A percentile compares a stretch with the other conserved stretches of the same genome.
Evolutionary conservation across 164 flowering plant species (phyloP).

Genomic region (Sextonia rubra): DNA sequence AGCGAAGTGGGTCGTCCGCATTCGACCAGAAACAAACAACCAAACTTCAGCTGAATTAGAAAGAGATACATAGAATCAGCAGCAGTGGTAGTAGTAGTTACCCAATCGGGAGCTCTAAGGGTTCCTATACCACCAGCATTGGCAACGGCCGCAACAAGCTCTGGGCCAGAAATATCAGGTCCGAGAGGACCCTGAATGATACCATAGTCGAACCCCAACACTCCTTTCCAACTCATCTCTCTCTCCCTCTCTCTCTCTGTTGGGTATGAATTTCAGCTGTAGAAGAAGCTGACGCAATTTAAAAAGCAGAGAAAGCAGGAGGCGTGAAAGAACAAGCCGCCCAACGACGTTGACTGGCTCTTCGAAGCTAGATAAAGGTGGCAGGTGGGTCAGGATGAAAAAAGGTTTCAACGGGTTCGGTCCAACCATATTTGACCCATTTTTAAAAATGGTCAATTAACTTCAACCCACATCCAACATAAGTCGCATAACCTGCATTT

Average conservation of each 20-base stretch:
- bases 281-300: not conserved
- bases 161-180: conserved; percentile 85
- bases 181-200: conserved; percentile 85
- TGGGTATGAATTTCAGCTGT: not conserved
- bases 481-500: no score
- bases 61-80: not conserved
- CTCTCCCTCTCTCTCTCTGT: not conserved
- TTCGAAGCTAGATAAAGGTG: no score
- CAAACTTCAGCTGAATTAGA: not conserved
- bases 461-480: no score
- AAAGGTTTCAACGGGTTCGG: no score
- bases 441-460: no score
- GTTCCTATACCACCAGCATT: conserved; percentile 76
- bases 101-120: conserved; percentile 89
- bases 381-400: no score
- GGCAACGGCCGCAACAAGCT: conserved; percentile 92
- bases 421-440: no score
- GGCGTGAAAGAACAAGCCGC: not conserved
- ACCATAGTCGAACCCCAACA: conserved; percentile 85
- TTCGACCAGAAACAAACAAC: not conserved
- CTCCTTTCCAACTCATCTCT: conserved; percentile 59
- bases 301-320: not conserved
- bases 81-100: conserved; percentile 12
- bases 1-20: not conserved
- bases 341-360: not conserved